Conservation (phyloP, 306 rosid species). For the Citrullus mucosospermus region DNA sequence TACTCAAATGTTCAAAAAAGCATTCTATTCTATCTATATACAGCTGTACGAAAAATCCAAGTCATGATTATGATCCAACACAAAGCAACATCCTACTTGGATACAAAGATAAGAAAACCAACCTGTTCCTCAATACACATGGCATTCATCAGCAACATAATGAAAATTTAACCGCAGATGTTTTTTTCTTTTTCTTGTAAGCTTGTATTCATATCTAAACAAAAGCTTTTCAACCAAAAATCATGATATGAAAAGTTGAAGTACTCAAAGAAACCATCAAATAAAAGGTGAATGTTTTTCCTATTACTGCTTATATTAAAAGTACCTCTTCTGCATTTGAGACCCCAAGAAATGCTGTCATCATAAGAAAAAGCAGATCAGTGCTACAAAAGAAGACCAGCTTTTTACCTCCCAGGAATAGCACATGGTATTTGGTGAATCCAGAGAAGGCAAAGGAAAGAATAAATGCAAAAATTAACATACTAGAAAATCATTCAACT, state of each 20-base stretch:
- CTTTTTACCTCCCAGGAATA: constrained; percentile 6
- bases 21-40: constrained; percentile 14
- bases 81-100: constrained; percentile 74
- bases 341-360: constrained; percentile 8
- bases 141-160: constrained; percentile 15
- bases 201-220: constrained; percentile 3
- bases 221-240: background rate
- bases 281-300: background rate
- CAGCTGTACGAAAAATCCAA: constrained; percentile 34
- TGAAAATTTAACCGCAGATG: constrained; percentile 4
- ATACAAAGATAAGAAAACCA: constrained; percentile 79
- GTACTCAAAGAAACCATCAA: background rate
- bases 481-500: background rate
- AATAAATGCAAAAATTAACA: background rate
- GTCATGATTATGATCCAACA: constrained; percentile 41
- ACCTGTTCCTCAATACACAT: constrained; percentile 30
- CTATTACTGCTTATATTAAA: background rate
- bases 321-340: constrained; percentile 6
- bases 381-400: constrained; percentile 2
- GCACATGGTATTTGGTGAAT: background rate
- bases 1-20: constrained; percentile 45
- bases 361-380: constrained; percentile 6
- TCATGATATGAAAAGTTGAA: constrained; percentile 5
- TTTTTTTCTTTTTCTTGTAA: background rate
- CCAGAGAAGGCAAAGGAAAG: background rate